Conservation (phyloP, 164 flowering plant genomes). For the Aristolochia fimbriata region DNA sequence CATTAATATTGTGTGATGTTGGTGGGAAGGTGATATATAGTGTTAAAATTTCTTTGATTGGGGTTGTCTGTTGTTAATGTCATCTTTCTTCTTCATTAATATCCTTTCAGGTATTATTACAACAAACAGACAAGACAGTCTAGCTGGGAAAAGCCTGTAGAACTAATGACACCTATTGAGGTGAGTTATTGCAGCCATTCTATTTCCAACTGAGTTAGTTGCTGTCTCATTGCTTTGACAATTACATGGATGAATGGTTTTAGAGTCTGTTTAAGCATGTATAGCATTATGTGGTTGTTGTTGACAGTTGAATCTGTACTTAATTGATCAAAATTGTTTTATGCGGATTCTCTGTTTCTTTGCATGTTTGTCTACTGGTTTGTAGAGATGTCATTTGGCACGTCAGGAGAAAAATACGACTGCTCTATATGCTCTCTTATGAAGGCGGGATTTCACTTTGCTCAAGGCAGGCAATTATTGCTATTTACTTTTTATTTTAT, state of each 20-base stretch:
- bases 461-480: conserved; percentile 72
- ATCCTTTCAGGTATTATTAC: conserved; percentile 64
- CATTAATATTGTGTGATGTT: no score
- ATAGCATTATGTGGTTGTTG: conserved; percentile 20
- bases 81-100: neutral
- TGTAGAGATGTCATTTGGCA: conserved; percentile 70
- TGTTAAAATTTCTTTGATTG: neutral
- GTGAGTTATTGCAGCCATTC: conserved; percentile 32
- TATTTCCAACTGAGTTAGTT: conserved; percentile 3
- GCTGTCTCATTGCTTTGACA: conserved; percentile 3
- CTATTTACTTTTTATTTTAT: conserved; percentile 35
- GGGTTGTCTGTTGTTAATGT: neutral
- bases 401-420: conserved; percentile 56
- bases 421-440: conserved; percentile 69
- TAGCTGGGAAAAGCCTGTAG: conserved; percentile 55
- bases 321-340: conserved; percentile 40
- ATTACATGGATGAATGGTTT: conserved; percentile 16
- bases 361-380: conserved; percentile 71
- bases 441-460: conserved; percentile 70
- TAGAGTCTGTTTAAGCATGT: conserved; percentile 5
- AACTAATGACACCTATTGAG: conserved; percentile 79
- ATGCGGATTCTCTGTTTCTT: conserved; percentile 47
- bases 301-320: conserved; percentile 20
- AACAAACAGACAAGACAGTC: conserved; percentile 77
- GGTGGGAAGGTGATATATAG: no score